Percentiles rank a stretch among this genome's conserved stretches.
Conservation (phyloP, 108 stramenopile genomes). For the Nitzschia putrida region DNA sequence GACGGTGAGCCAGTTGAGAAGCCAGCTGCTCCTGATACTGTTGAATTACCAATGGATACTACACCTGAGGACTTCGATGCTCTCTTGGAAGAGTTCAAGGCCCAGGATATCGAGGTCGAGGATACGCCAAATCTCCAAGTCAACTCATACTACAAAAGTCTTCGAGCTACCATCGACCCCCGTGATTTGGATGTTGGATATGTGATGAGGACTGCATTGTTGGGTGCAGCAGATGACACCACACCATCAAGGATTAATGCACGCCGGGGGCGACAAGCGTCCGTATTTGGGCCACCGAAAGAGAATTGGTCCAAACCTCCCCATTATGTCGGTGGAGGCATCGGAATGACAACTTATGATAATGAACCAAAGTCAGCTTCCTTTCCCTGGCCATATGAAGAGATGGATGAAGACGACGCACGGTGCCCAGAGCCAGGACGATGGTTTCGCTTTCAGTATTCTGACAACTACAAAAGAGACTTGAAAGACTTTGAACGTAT, state of each 20-base stretch:
- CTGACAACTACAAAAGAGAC: constrained; percentile 62
- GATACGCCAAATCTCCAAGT: neutral
- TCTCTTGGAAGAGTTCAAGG: constrained; percentile 51
- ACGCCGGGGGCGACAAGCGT: constrained; percentile 31
- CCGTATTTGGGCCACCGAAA: constrained; percentile 67
- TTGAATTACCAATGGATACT: neutral
- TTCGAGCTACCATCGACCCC: constrained; percentile 35
- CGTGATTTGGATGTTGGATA: constrained; percentile 64
- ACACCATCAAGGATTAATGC: constrained; percentile 18
- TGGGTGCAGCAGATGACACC: constrained; percentile 31
- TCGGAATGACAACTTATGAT: constrained; percentile 63
- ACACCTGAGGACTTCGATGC: constrained; percentile 54
- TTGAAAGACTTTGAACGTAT: constrained; percentile 41
- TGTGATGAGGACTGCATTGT: constrained; percentile 54
- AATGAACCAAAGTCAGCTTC: constrained; percentile 10
- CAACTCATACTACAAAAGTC: constrained; percentile 6
- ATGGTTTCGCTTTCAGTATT: constrained; percentile 72
- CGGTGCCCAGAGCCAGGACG: constrained; percentile 14
- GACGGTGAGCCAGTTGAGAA: neutral
- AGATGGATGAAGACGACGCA: constrained; percentile 33
- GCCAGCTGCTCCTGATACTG: constrained; percentile 9
- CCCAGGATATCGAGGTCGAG: constrained; percentile 41
- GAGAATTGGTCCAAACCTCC: constrained; percentile 65
- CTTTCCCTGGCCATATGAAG: constrained; percentile 73
- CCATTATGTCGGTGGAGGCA: constrained; percentile 73